Conservation (phyloP, 768 basidiomycete genomes). For the Boletus bicolor region DNA sequence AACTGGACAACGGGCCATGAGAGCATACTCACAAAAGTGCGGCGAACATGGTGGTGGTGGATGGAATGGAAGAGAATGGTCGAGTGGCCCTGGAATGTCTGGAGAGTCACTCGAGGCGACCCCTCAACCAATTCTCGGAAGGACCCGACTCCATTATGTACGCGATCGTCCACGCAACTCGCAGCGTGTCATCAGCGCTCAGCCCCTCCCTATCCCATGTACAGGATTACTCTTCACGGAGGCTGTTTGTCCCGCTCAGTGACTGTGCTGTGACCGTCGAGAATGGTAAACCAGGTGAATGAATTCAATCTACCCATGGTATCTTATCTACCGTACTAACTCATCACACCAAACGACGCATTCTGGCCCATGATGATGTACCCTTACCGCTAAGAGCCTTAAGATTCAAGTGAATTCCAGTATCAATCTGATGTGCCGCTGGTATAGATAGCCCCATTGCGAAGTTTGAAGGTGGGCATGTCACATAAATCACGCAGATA, state of each 20-base stretch:
- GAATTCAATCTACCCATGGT: neutral
- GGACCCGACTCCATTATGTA: neutral
- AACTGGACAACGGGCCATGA: neutral
- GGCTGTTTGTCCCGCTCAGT: too few species aligned
- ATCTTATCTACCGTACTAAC: too few species aligned
- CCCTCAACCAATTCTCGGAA: slow-evolving; percentile 12
- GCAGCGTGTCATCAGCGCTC: neutral
- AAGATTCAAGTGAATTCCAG: neutral
- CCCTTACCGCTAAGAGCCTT: neutral
- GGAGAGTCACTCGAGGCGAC: neutral
- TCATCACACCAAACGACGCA: neutral
- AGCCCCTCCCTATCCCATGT: too few species aligned
- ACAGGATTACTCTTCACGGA: too few species aligned
- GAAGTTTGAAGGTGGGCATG: too few species aligned
- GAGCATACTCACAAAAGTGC: slow-evolving; percentile 67
- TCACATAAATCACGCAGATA: neutral
- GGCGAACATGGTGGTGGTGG: slow-evolving; percentile 74
- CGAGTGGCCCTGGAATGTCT: neutral
- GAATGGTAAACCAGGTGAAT: neutral
- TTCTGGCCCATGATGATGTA: neutral
- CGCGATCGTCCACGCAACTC: neutral
- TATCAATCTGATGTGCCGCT: neutral
- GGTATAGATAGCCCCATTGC: neutral
- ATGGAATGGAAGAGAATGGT: slow-evolving; percentile 6
- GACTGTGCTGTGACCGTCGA: too few species aligned